Evolutionary conservation across 2,329 filamentous ascomycete species (phyloP), one percentile per base, ranked within the genome.

Genomic region (Botryotinia calthae): DNA sequence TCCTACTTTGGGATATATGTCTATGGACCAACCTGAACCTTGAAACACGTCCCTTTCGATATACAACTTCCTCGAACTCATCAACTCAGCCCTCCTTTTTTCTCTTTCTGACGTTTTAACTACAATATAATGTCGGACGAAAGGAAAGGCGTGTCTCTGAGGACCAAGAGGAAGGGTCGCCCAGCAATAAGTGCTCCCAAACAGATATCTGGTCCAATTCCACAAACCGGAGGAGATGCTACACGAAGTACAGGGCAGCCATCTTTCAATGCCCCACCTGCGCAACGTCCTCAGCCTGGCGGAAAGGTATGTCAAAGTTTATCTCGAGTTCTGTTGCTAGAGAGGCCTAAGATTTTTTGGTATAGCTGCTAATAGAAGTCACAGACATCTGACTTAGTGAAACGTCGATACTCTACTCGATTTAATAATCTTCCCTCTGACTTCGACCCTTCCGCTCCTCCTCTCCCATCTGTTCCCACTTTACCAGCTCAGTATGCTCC

Each of bases 331-430:
- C 10, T 58, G 46, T 34, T 20, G 31, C 12, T 66, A 5, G 16
- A n/a, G 18, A 14, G 14, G 34, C 12, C 20, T 71, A 2, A 16
- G 46, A 9, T 5, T 61, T n/a, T 59, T 22, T 61, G 3, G 56
- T 59, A 58, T 58, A 3, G 8, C 54, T 68, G 74, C 74, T 76
- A 67, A 74, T 56, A 46, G 25, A 7, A 22, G 44, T 51, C 54
- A 40, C 12, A 82, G 88, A 91, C 89, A 1, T 88, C 88, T 37
- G 95, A 99, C 82, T 86, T 98, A 71, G 95, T 99, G 73, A 98
- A 98, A 84, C 89, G 94, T 78, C 87, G 96, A 78, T 99, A 98
- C 83, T 98, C 96, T 56, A 95, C 95, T 59, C 91, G 95, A 74
- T 97, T 98, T 82, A 95, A 94, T 78, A 90, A 93, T 76, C 82